A percentile compares a stretch with the other conserved stretches of the same genome.
phyloP scores from a whole-genome alignment of 2,329 filamentous ascomycete genomes.

The Alternaria sp. region DNA sequence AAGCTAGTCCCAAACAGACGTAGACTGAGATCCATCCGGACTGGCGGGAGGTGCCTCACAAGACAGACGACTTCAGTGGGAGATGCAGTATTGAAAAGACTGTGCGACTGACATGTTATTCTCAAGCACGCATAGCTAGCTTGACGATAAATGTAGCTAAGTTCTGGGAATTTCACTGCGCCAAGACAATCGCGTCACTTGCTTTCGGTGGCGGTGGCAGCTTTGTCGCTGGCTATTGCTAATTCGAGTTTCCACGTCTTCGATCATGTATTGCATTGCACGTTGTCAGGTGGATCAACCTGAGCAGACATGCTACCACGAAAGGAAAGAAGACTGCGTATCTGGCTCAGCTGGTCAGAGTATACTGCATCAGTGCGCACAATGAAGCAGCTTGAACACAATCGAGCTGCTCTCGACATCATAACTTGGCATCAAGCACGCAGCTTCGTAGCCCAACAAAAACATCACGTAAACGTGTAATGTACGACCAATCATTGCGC shows the following conservation, averaged over 20 bases:
- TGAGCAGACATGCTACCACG: neutral
- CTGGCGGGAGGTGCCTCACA: neutral
- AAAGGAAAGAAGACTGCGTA: neutral
- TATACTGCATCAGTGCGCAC: neutral
- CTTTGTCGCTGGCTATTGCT: neutral
- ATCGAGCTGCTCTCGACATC: neutral
- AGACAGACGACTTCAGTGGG: neutral
- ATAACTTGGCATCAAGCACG: neutral
- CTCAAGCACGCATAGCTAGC: neutral
- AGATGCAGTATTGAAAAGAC: neutral
- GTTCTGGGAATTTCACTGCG: neutral
- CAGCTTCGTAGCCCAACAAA: neutral
- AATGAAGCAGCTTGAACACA: neutral
- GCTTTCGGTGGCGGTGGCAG: neutral
- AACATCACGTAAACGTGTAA: constrained; percentile 17
- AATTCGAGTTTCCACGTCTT: neutral
- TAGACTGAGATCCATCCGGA: neutral
- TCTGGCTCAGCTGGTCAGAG: neutral
- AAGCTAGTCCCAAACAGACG: neutral
- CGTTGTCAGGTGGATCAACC: neutral
- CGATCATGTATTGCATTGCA: neutral
- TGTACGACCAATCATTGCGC: constrained; percentile 69
- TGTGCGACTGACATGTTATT: neutral
- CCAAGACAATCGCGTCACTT: neutral
- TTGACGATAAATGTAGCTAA: neutral